Base-by-base conservation (phyloP, 768 basidiomycete genomes). In the Calocera cornea region DNA sequence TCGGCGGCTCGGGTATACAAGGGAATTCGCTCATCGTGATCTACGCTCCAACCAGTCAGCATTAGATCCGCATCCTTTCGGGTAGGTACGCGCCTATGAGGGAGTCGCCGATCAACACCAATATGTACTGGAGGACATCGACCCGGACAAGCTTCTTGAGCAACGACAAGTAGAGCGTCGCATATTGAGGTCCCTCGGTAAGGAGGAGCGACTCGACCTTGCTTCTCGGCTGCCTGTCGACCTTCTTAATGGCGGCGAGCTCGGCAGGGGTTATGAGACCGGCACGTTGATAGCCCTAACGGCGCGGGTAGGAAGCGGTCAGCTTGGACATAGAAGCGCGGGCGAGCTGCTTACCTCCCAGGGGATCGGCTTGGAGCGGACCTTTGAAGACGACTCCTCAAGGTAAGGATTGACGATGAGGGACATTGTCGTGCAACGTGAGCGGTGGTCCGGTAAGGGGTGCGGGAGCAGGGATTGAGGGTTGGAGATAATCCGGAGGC, bases 231-330 rank as follows among this genome's bases (percentile, higher is more conserved):
- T 90, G 90, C 69, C 88, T 84, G 77, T 94, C 92, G 24, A 97
- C 88, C 74, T 85, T 89, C 83, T 97, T 97, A 74, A 98, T 87
- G 71, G 90, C 83, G 12, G 83, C 78, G 17, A 97, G 83, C 75
- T 97, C 94, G 67, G 97, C 93, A 2, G 84, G 82, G 11, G 92
- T 90, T 73, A 98, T 84, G 47, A 94, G 85, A 50, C 87, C 92
- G 50, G 92, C 94, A 71, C 95, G 87, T 79, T 97, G 94, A 80
- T 97, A 97, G 69, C 90, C 93, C 94, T 97, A 72, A 27, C 31
- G 16, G 11, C 14, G 41, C 31, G 17, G 33, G 63, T 49, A 41
- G 66, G 29, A 50, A 44, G 36, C 41, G 3, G 65, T 27, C 49
- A n/a, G 65, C 29, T 40, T 67, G 44, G 33, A 60, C 19, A 29